Conservation (phyloP, 2,329 filamentous ascomycete species). For the Macrophomina pseudophaseolina region DNA sequence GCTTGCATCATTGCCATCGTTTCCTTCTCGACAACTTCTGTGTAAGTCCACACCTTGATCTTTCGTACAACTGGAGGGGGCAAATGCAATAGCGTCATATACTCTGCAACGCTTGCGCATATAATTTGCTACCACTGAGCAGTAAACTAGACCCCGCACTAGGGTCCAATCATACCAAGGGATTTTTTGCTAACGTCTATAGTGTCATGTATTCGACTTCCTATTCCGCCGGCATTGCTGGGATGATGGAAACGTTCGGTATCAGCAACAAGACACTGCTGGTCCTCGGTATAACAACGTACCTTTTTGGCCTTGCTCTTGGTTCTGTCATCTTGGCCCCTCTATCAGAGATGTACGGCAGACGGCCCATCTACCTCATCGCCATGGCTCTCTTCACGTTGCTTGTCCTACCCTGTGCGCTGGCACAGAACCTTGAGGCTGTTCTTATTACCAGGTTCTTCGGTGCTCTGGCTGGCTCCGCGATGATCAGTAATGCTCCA, state of each 20-base stretch:
- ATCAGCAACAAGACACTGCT: constrained; percentile 54
- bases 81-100: neutral
- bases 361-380: constrained; percentile 57
- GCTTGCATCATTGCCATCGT: constrained; percentile 59
- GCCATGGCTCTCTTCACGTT: constrained; percentile 60
- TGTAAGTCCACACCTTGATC: constrained; percentile 45
- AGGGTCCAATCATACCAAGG: neutral
- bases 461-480: constrained; percentile 66
- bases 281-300: constrained; percentile 55
- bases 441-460: constrained; percentile 53
- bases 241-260: constrained; percentile 66
- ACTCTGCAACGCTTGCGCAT: neutral
- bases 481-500: constrained; percentile 74
- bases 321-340: constrained; percentile 59
- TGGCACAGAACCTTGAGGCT: constrained; percentile 49
- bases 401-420: constrained; percentile 55
- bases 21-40: constrained; percentile 60
- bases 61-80: constrained; percentile 23
- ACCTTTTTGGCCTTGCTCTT: constrained; percentile 59
- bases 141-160: neutral
- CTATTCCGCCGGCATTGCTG: constrained; percentile 74
- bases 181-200: neutral
- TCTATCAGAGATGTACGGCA: constrained; percentile 59
- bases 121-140: neutral
- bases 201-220: constrained; percentile 76